Evolutionary conservation across 768 basidiomycete genomes (phyloP), one percentile per base, ranked within the genome.

Genomic region (Plicaturopsis crispa): DNA sequence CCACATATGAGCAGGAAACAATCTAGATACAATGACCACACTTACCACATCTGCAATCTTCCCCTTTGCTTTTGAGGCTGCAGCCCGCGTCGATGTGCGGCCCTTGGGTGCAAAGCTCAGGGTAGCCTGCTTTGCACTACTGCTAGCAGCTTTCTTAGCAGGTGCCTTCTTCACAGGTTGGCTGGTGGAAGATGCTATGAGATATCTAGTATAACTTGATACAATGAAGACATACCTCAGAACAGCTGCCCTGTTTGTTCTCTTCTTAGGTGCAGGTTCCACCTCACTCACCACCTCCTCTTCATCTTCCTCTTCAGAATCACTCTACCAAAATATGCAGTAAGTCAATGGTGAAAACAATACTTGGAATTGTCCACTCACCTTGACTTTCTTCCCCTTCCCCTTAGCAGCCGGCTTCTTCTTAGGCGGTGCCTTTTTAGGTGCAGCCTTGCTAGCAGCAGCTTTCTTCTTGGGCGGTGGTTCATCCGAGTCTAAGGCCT

Each of bases 41-140:
- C n/a, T n/a, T n/a, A n/a, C n/a, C n/a, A n/a, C n/a, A n/a, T n/a
- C 70, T 38, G 75, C 70, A 59, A 83, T 73, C 58, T 63, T 84
- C 31, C 72, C 71, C 49, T 67, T 74, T 7, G 86, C 81, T 48
- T 66, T 78, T 13, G 76, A 67, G 5, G 86, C 85, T 11, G 86
- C 85, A 0, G 81, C 70, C 37, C 85, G 60, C 1, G 78, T 75
- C 12, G 78, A 71, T 23, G 48, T 56, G 6, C 79, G 63, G 5
- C 72, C 72, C 21, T 69, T 66, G 7, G 84, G 78, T 0, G 78
- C 72, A 44, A 87, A 87, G 24, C 60, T 72, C 38, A 87, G 55
- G 31, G 76, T 80, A 1, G 68, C 42, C 54, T 84, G 81, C 39
- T 69, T 75, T 6, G 60, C 33, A 37, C 47, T 44, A 11, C 45